phyloP scores from a whole-genome alignment of 106 monocot species.

The Narthecium ossifragum region DNA sequence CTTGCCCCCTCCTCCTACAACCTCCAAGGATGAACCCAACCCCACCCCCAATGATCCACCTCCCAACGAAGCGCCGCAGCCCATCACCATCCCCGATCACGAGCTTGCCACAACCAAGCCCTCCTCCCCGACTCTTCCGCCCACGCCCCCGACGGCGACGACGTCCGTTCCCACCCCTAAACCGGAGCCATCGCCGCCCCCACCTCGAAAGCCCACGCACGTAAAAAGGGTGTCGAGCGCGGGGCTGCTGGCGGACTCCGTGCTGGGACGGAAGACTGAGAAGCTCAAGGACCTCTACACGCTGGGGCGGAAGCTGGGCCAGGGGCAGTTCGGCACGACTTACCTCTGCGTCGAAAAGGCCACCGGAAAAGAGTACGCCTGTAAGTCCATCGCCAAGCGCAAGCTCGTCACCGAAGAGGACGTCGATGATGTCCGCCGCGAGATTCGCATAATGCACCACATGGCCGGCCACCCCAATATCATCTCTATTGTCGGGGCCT shows the following conservation, averaged over 20 bases:
- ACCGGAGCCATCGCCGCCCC: neutral
- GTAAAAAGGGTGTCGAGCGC: slow-evolving; percentile 7
- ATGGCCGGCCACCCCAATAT: slow-evolving; percentile 4
- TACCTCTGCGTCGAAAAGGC: slow-evolving; percentile 7
- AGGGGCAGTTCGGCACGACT: slow-evolving; percentile 8
- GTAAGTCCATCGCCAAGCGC: slow-evolving; percentile 7
- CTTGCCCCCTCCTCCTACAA: neutral
- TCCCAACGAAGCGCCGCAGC: neutral
- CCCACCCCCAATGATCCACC: too few species aligned
- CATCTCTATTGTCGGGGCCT: neutral
- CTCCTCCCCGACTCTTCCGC: neutral
- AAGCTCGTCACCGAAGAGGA: slow-evolving; percentile 1
- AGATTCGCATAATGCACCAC: slow-evolving; percentile 11
- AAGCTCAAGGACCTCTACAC: slow-evolving; percentile 3
- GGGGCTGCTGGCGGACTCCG: neutral
- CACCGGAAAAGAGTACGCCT: neutral
- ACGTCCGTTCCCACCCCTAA: neutral
- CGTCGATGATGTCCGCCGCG: slow-evolving; percentile 6
- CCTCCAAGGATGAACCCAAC: neutral
- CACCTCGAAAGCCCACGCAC: too few species aligned
- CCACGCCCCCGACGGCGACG: neutral
- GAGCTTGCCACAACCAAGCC: too few species aligned
- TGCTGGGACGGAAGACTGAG: slow-evolving; percentile 2
- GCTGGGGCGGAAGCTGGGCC: slow-evolving; percentile 1
- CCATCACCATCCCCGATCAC: slow-evolving; percentile 2